Evolutionary conservation across 257 asterid species (phyloP).

Genomic region (Rehmannia glutinosa): DNA sequence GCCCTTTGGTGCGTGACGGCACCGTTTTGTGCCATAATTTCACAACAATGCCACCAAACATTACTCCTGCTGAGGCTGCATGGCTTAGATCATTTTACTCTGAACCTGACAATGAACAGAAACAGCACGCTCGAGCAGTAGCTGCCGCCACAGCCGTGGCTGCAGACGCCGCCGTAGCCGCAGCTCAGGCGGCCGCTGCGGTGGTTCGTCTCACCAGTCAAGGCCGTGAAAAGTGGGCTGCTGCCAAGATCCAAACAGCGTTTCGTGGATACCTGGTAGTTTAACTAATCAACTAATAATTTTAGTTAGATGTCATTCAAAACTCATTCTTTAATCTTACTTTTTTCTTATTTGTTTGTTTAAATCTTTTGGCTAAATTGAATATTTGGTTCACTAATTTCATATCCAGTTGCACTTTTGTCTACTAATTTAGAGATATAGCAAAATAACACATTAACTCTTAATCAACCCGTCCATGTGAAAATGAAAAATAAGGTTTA

Average conservation of each 20-base stretch:
- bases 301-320: too few species aligned
- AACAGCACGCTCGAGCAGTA: conserved; percentile 64
- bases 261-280: conserved; percentile 71
- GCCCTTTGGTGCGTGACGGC: conserved; percentile 3
- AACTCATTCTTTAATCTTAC: too few species aligned
- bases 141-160: conserved; percentile 84
- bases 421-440: too few species aligned
- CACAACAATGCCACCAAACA: conserved; percentile 47
- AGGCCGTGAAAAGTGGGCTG: conserved; percentile 49
- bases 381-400: too few species aligned
- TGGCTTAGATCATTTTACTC: conserved; percentile 53
- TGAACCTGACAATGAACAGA: conserved; percentile 42
- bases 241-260: conserved; percentile 45
- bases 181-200: conserved; percentile 61
- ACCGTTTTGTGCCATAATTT: conserved; percentile 31
- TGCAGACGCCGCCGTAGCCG: conserved; percentile 69
- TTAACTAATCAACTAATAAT: background rate
- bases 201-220: conserved; percentile 59
- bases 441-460: too few species aligned
- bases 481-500: too few species aligned
- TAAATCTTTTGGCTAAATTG: too few species aligned
- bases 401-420: too few species aligned
- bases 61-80: conserved; percentile 64
- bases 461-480: too few species aligned
- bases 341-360: too few species aligned